Evolutionary conservation across 1,284 basidiomycete species (phyloP).

Genomic region (Microbotryum intermedium): DNA sequence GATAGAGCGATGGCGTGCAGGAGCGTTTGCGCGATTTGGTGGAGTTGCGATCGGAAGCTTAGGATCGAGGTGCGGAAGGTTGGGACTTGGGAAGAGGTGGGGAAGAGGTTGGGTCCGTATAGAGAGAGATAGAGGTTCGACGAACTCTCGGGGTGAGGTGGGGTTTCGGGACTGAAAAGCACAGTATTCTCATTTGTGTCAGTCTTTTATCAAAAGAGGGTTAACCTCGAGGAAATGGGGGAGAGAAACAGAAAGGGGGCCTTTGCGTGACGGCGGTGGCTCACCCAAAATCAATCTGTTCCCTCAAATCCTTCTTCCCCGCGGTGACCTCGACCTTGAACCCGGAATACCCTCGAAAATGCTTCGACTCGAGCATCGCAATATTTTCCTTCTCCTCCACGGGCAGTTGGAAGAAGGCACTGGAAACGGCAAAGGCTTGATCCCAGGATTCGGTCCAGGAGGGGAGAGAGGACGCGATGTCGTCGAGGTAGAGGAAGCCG

Average conservation of each 20-base stretch:
- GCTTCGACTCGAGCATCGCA: slow-evolving; percentile 2
- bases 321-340: slow-evolving; percentile 11
- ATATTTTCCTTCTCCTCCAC: slow-evolving; percentile 5
- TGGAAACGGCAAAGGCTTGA: background rate
- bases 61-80: slow-evolving; percentile 4
- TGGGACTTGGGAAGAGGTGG: slow-evolving; percentile 1
- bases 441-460: slow-evolving; percentile 11
- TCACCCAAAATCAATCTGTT: slow-evolving; percentile 21
- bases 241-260: background rate
- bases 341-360: slow-evolving; percentile 15
- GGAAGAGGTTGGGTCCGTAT: slow-evolving; percentile 21
- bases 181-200: background rate
- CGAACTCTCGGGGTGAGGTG: background rate
- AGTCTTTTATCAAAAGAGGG: background rate
- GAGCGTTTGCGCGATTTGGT: slow-evolving; percentile 2
- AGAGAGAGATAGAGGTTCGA: slow-evolving; percentile 8
- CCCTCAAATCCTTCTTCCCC: slow-evolving; percentile 9
- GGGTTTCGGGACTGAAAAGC: background rate
- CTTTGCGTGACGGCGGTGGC: no score
- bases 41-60: background rate
- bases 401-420: slow-evolving; percentile 7
- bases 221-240: background rate
- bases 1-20: slow-evolving; percentile 4
- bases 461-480: background rate
- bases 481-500: slow-evolving; percentile 18